phyloP scores from a whole-genome alignment of 495 filamentous ascomycete species.

The Talaromyces proteolyticus region DNA sequence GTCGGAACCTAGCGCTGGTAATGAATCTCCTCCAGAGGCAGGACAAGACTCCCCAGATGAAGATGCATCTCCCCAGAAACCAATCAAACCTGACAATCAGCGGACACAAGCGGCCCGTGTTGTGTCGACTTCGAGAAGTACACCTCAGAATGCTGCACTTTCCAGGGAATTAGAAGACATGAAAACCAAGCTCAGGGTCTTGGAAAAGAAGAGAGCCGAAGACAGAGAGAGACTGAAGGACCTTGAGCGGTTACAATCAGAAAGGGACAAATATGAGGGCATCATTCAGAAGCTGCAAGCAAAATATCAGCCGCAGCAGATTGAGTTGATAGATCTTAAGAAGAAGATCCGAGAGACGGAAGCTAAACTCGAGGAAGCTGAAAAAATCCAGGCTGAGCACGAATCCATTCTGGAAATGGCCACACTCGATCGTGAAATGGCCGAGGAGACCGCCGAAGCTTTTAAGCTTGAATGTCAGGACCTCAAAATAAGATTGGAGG shows the following conservation, averaged over 20 bases:
- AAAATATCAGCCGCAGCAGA: constrained; percentile 82
- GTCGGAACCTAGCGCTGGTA: constrained; percentile 26
- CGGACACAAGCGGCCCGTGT: not conserved
- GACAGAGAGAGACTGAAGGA: constrained; percentile 82
- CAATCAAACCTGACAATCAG: not conserved
- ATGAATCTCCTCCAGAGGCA: constrained; percentile 14
- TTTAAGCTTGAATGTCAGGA: constrained; percentile 76
- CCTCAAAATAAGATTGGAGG: constrained; percentile 68
- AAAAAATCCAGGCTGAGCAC: constrained; percentile 71
- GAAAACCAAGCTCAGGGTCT: constrained; percentile 68
- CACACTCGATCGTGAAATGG: constrained; percentile 89
- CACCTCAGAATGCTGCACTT: constrained; percentile 29
- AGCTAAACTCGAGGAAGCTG: constrained; percentile 58
- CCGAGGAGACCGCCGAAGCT: constrained; percentile 82
- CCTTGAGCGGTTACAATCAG: constrained; percentile 69
- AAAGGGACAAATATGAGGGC: constrained; percentile 78
- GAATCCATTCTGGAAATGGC: constrained; percentile 83
- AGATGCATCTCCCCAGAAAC: not conserved
- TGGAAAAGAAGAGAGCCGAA: constrained; percentile 77
- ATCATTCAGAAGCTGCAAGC: constrained; percentile 90
- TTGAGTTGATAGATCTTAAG: constrained; percentile 70
- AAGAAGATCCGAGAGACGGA: constrained; percentile 74
- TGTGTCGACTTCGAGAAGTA: constrained; percentile 10
- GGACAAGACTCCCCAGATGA: constrained; percentile 19
- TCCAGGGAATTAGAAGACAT: constrained; percentile 71